A percentile compares a stretch with the other conserved stretches of the same genome.
These are phyloP conservation scores for Saccharomyces cerevisiae DNA, from an alignment of 805 yeast species.

Conservation along the genomic window DNA sequence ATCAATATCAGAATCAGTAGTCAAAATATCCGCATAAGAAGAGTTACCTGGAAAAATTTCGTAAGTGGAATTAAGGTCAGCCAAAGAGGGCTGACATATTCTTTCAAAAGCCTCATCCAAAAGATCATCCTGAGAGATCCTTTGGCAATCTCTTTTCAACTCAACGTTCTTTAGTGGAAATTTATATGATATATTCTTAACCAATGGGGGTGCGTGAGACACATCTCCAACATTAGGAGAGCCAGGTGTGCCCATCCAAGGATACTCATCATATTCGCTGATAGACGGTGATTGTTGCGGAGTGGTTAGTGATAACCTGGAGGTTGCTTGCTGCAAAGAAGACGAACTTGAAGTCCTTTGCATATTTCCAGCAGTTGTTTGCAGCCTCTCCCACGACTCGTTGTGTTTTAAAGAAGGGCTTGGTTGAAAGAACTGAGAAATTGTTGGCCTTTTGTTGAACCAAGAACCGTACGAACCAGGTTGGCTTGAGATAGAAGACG, in stretches of 20 bases:
- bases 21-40: constrained; percentile 22
- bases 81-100: constrained; percentile 7
- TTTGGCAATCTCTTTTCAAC: constrained; percentile 21
- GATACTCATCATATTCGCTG: constrained; percentile 35
- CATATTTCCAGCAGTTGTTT: constrained; percentile 7
- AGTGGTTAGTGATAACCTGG: constrained; percentile 8
- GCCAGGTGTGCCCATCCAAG: constrained; percentile 31
- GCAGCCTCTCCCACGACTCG: constrained; percentile 22
- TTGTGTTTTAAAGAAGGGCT: constrained; percentile 20
- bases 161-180: constrained; percentile 10
- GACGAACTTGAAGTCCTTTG: constrained; percentile 23
- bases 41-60: constrained; percentile 15
- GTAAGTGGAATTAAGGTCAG: neutral
- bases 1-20: constrained; percentile 16
- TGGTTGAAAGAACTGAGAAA: constrained; percentile 15
- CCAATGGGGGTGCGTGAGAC: neutral
- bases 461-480: constrained; percentile 29
- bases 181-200: constrained; percentile 2
- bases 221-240: constrained; percentile 19
- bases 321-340: constrained; percentile 11
- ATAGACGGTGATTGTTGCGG: constrained; percentile 32
- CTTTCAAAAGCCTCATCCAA: constrained; percentile 25
- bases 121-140: constrained; percentile 20
- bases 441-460: constrained; percentile 25
- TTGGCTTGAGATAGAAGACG: constrained; percentile 33